These are phyloP conservation scores for Silene noctiflora DNA, from an alignment of 179 eudicot genomes.

Conservation along the genomic window DNA sequence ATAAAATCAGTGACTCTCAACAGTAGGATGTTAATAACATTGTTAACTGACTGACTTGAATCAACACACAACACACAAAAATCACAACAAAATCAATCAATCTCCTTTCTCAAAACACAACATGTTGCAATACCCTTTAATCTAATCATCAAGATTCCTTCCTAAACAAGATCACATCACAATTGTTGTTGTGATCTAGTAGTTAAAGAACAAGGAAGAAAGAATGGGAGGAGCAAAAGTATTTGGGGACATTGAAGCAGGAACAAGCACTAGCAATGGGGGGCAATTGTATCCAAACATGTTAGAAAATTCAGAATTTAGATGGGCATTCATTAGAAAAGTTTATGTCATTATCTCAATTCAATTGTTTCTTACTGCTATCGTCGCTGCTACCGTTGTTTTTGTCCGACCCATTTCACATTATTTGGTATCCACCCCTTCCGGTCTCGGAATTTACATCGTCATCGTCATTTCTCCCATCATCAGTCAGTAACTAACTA, in stretches of 20 bases:
- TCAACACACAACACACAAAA: no score
- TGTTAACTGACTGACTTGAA: no score
- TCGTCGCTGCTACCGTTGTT: conserved; percentile 33
- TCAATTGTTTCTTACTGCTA: conserved; percentile 45
- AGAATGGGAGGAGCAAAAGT: neutral
- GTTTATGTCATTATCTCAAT: conserved; percentile 44
- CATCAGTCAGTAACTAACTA: conserved; percentile 23
- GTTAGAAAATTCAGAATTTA: conserved; percentile 37
- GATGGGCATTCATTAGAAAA: conserved; percentile 61
- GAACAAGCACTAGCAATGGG: neutral
- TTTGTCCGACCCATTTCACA: conserved; percentile 26
- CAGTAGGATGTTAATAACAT: no score
- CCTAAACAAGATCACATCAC: neutral
- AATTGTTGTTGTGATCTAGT: neutral
- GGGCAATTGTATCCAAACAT: conserved; percentile 43
- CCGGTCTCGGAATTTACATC: conserved; percentile 38
- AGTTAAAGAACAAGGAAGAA: neutral
- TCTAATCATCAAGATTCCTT: no score
- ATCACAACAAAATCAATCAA: no score
- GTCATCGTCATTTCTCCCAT: conserved; percentile 34
- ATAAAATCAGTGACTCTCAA: no score
- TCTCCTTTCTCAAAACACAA: no score
- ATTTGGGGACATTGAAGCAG: conserved; percentile 32
- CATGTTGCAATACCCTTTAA: no score
- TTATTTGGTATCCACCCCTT: conserved; percentile 25